Conservation (phyloP, 1,284 basidiomycete genomes). For the Porphyrellus sp. region DNA sequence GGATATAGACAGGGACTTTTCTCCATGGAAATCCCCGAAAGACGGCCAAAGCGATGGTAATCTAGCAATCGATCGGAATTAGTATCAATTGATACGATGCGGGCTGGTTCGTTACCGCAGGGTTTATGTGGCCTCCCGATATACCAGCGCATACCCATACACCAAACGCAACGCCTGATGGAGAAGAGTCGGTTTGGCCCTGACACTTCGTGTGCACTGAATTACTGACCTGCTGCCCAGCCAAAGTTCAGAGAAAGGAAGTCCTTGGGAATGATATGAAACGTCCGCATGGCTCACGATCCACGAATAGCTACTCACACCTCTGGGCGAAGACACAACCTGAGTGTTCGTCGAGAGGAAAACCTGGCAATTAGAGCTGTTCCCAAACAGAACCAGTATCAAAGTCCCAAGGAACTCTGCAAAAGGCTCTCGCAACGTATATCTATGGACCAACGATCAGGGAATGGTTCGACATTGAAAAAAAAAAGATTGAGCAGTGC, state of each 20-base stretch:
- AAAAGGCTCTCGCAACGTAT: constrained; percentile 53
- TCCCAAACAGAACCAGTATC: constrained; percentile 60
- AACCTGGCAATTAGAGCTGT: constrained; percentile 59
- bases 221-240: constrained; percentile 54
- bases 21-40: constrained; percentile 73
- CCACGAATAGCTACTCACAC: constrained; percentile 43
- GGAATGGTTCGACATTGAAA: background rate
- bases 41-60: constrained; percentile 62
- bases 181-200: background rate
- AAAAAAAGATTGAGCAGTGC: background rate
- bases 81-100: constrained; percentile 13
- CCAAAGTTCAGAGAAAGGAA: constrained; percentile 59
- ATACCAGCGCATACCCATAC: constrained; percentile 63
- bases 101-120: constrained; percentile 45
- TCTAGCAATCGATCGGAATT: constrained; percentile 29
- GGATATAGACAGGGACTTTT: constrained; percentile 69
- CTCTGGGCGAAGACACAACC: constrained; percentile 50
- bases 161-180: constrained; percentile 49
- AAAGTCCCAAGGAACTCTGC: constrained; percentile 66
- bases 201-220: constrained; percentile 2
- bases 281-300: background rate
- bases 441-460: constrained; percentile 28
- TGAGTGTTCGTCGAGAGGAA: constrained; percentile 47
- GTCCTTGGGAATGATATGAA: constrained; percentile 37
- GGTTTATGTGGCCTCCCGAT: constrained; percentile 74